Conservation (phyloP, 495 filamentous ascomycete species). For the Mytilinidion resinicola region DNA sequence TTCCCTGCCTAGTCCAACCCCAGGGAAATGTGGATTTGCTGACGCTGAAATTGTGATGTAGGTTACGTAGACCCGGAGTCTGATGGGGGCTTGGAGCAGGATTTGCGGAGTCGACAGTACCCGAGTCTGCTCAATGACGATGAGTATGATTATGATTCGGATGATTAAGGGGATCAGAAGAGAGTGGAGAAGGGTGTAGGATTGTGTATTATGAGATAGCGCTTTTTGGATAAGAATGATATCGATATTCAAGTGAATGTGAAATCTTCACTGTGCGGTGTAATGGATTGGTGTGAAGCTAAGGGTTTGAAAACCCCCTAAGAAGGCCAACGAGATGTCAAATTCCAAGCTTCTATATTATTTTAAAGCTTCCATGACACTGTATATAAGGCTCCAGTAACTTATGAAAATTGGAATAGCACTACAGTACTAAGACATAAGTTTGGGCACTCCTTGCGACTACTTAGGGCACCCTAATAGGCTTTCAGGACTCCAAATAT, state of each 20-base stretch:
- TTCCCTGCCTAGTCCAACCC: neutral
- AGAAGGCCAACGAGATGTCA: too few relatives aligned
- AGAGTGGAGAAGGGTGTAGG: neutral
- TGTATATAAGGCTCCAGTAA: too few relatives aligned
- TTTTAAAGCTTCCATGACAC: too few relatives aligned
- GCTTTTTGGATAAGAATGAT: neutral
- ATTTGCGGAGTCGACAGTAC: constrained; percentile 49
- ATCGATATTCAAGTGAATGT: neutral
- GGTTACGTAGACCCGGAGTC: constrained; percentile 80
- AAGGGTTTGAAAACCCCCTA: too few relatives aligned
- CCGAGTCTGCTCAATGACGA: constrained; percentile 40
- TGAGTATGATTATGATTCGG: constrained; percentile 39
- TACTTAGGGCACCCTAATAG: too few relatives aligned
- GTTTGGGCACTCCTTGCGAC: too few relatives aligned
- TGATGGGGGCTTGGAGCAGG: constrained; percentile 79
- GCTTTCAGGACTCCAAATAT: too few relatives aligned
- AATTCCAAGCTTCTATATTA: too few relatives aligned
- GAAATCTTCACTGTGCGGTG: too few relatives aligned
- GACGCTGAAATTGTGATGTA: constrained; percentile 30
- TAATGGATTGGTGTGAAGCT: too few relatives aligned
- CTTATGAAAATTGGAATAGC: too few relatives aligned
- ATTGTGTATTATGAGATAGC: neutral
- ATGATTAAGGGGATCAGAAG: constrained; percentile 20
- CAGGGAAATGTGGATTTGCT: neutral
- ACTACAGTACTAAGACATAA: too few relatives aligned